These are phyloP conservation scores for Nepenthes alata DNA, from an alignment of 179 eudicot species.

Conservation along the genomic window DNA sequence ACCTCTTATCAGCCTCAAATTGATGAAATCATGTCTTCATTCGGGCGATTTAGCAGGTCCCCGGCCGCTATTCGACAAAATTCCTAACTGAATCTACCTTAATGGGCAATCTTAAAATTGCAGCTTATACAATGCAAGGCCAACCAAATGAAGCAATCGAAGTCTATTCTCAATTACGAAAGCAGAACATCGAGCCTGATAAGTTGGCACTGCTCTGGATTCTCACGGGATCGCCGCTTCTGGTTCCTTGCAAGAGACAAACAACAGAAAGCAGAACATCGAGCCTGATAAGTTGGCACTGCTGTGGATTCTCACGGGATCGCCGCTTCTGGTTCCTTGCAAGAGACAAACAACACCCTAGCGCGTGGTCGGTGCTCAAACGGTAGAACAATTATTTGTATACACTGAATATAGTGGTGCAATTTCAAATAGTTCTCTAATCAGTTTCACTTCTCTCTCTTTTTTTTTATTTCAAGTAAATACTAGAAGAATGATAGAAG, in stretches of 20 bases:
- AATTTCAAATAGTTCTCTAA: too few species aligned
- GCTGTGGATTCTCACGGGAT: constrained; percentile 50
- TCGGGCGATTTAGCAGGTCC: constrained; percentile 49
- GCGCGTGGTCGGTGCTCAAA: too few species aligned
- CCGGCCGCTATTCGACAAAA: constrained; percentile 62
- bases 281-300: constrained; percentile 42
- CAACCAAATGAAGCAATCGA: constrained; percentile 37
- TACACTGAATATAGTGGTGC: too few species aligned
- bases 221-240: constrained; percentile 33
- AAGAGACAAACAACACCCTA: too few species aligned
- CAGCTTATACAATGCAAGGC: constrained; percentile 50
- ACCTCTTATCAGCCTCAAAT: constrained; percentile 25
- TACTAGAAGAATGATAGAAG: too few species aligned
- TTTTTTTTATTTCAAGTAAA: too few species aligned
- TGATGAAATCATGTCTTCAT: constrained; percentile 22
- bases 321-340: too few species aligned
- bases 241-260: too few species aligned
- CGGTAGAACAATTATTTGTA: too few species aligned
- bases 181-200: constrained; percentile 26
- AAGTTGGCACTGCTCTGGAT: constrained; percentile 41
- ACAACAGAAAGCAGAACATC: constrained; percentile 13
- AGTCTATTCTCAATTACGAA: constrained; percentile 28
- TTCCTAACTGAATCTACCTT: constrained; percentile 42
- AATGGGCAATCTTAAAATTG: constrained; percentile 44
- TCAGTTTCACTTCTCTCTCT: too few species aligned